Evolutionary conservation across 2,329 filamentous ascomycete genomes (phyloP).

Genomic region (Aspergillus floridensis): DNA sequence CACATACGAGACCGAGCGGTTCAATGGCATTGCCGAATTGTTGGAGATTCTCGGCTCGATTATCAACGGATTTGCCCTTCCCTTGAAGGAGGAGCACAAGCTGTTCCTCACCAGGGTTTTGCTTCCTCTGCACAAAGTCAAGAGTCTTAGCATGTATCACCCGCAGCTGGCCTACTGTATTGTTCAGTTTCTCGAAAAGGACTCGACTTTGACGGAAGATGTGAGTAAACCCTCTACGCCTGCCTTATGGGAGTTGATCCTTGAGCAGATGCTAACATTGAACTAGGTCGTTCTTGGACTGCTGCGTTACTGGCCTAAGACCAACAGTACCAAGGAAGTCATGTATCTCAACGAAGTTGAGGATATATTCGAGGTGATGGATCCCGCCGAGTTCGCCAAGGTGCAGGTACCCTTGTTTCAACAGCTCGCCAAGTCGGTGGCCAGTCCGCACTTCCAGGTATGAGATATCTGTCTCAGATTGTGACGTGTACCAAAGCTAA

Average conservation of each 20-base stretch:
- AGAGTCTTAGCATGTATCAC: conserved; percentile 99
- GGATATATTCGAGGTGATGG: conserved; percentile 99
- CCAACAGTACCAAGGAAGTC: conserved; percentile 99
- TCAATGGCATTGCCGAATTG: conserved; percentile 96
- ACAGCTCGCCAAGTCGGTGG: conserved; percentile 94
- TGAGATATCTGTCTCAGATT: conserved; percentile 10
- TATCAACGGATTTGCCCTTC: conserved; percentile 96
- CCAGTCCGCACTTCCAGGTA: conserved; percentile 94
- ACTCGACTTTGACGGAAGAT: conserved; percentile 94
- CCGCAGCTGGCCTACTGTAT: conserved; percentile 98
- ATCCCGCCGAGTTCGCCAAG: conserved; percentile 96
- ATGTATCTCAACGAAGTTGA: conserved; percentile 99
- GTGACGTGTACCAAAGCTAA: conserved; percentile 10
- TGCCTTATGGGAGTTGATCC: not conserved
- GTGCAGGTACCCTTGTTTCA: conserved; percentile 97
- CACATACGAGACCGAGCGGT: conserved; percentile 95
- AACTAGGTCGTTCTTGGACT: conserved; percentile 83
- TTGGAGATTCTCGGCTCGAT: conserved; percentile 97
- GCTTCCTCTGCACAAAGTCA: conserved; percentile 94
- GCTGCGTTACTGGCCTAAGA: conserved; percentile 96
- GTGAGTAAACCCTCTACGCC: conserved; percentile 49
- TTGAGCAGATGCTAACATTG: conserved; percentile 14
- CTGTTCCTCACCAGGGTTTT: conserved; percentile 92
- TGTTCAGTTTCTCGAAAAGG: conserved; percentile 97
- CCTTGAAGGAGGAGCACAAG: conserved; percentile 98